phyloP scores from a whole-genome alignment of 768 basidiomycete species.

The Lactarius deliciosus region DNA sequence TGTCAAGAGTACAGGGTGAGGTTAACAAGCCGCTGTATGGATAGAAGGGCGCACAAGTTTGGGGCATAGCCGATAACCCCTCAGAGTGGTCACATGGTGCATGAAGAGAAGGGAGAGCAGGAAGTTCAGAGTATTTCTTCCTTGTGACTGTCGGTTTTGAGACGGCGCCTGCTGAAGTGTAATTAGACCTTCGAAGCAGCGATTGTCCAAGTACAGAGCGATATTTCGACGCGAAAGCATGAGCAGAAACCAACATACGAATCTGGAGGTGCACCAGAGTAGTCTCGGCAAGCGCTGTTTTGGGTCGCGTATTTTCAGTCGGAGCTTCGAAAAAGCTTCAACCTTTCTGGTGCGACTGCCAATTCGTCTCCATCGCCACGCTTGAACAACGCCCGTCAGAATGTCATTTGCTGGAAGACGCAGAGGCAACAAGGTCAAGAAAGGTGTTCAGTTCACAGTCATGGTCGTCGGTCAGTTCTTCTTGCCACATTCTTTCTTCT shows the following conservation, averaged over 20 bases:
- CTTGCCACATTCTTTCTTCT: conserved; percentile 15
- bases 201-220: not conserved
- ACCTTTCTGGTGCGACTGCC: conserved; percentile 28
- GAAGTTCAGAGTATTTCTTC: conserved; percentile 61
- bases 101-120: conserved; percentile 49
- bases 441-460: conserved; percentile 96
- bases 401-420: conserved; percentile 88
- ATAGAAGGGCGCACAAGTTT: conserved; percentile 8
- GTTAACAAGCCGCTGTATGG: not conserved
- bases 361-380: conserved; percentile 29
- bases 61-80: conserved; percentile 37
- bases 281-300: not conserved
- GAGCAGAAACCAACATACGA: conserved; percentile 10
- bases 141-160: conserved; percentile 37
- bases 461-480: conserved; percentile 90
- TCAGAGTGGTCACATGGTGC: conserved; percentile 47
- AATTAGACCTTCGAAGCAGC: not conserved
- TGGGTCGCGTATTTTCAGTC: conserved; percentile 14
- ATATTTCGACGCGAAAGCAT: conserved; percentile 16
- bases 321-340: conserved; percentile 26
- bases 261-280: not conserved
- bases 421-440: conserved; percentile 94
- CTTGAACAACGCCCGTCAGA: conserved; percentile 31
- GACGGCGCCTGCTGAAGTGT: not conserved
- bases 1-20: not conserved